Conservation (phyloP, 2,329 filamentous ascomycete genomes). For the Dactylellina parvicollis region DNA sequence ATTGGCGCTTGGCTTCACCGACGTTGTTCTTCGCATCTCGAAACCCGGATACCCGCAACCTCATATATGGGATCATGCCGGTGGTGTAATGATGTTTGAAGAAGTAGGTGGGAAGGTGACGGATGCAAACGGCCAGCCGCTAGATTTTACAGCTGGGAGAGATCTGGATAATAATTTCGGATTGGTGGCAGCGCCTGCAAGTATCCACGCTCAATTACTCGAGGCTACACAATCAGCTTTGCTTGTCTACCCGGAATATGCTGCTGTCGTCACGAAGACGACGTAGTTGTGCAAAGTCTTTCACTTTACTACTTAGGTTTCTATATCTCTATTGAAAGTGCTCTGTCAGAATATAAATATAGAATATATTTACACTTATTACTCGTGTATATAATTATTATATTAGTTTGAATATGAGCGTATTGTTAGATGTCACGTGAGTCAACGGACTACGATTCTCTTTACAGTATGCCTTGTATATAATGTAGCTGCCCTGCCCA, state of each 20-base stretch:
- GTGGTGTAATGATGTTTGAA: constrained; percentile 70
- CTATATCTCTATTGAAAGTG: too few relatives aligned
- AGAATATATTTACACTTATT: too few relatives aligned
- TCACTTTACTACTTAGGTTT: constrained; percentile 1
- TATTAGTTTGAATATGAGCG: too few relatives aligned
- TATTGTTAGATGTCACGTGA: too few relatives aligned
- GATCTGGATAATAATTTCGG: constrained; percentile 67
- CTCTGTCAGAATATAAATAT: too few relatives aligned
- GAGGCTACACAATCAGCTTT: constrained; percentile 60
- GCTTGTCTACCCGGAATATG: not conserved
- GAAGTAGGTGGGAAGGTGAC: constrained; percentile 69
- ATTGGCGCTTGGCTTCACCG: constrained; percentile 67
- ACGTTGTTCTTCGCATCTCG: constrained; percentile 70
- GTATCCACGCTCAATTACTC: constrained; percentile 64
- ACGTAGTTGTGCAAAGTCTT: not conserved
- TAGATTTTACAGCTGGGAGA: constrained; percentile 66
- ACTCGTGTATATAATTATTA: too few relatives aligned
- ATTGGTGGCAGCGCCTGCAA: constrained; percentile 67
- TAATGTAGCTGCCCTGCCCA: too few relatives aligned
- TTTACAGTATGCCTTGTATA: too few relatives aligned
- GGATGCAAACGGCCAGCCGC: constrained; percentile 66
- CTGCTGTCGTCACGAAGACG: not conserved
- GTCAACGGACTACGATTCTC: too few relatives aligned
- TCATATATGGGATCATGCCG: constrained; percentile 71
- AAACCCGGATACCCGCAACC: constrained; percentile 63